Evolutionary conservation across 306 rosid genomes (phyloP), one percentile per base, ranked within the genome.

Genomic region (Castanospermum australe): DNA sequence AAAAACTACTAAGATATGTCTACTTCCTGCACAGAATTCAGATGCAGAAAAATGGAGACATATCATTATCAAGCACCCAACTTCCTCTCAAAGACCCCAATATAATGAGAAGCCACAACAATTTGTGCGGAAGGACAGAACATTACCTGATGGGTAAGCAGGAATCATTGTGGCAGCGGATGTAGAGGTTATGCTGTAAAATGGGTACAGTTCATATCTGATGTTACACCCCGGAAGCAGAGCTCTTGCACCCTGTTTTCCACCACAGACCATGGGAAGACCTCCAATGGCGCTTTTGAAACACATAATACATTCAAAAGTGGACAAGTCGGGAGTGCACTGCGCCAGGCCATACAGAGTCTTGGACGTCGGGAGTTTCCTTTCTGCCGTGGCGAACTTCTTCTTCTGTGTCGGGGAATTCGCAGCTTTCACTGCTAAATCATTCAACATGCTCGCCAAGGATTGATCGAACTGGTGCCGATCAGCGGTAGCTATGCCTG

Each of bases 261-360:
- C 83, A 4, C 2, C 0, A 25, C 83, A 79, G 28, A 78, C 71
- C 59, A 6, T 2, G 8, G 83, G 83, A 61, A 79, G 18, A 8
- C 0, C 3, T 22, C 35, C 51, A 2, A 72, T 72, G 30, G 68
- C 68, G 18, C 74, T 73, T 32, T 33, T 18, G 48, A 80, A 54
- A 21, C 38, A 30, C 44, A n/a, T 62, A 5, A 0, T 21, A 45
- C 83, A 79, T 0, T 0, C 0, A 3, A 0, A 21, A 1, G 0
- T 12, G 0, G 33, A 0, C 41, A 60, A 2, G 8, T 59, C 66
- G 32, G 72, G 62, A 14, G 38, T 9, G 54, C 83, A 79, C 65
- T 79, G 83, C 8, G 10, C 78, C 24, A 79, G 21, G 64, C 78
- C 30, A 21, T 79, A 71, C 42, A 79, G 5, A 15, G 77, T 70